Evolutionary conservation across 176 grass and related monocot genomes (phyloP).

Genomic region (Carex myosuroides): DNA sequence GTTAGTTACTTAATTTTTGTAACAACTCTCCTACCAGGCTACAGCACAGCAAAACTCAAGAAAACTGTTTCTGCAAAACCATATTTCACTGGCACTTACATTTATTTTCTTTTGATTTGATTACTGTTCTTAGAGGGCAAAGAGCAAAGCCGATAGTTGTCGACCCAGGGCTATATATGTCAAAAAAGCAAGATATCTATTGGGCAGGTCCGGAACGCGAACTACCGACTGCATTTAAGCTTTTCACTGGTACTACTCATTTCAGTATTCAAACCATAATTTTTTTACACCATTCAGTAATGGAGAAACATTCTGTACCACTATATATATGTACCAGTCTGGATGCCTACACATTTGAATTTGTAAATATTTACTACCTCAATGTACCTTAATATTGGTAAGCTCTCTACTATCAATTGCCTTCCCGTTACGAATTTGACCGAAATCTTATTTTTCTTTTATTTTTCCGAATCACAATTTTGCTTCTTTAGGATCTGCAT

Average conservation of each 20-base stretch:
- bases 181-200: conserved; percentile 66
- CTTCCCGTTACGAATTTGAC: neutral
- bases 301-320: neutral
- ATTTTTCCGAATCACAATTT: neutral
- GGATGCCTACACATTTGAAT: neutral
- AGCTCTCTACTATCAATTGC: neutral
- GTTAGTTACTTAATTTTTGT: neutral
- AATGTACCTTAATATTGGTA: neutral
- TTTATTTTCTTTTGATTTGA: neutral
- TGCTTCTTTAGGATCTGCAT: conserved; percentile 53
- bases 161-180: conserved; percentile 64
- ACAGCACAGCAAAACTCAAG: neutral
- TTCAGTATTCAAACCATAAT: neutral
- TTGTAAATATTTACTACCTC: neutral
- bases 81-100: neutral
- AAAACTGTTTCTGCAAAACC: neutral
- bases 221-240: conserved; percentile 70
- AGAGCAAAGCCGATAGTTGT: conserved; percentile 58
- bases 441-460: neutral
- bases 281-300: neutral
- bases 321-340: neutral
- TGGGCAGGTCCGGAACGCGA: conserved; percentile 38
- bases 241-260: conserved; percentile 46
- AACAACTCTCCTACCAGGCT: neutral
- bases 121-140: conserved; percentile 30